These are phyloP conservation scores for Nitzschia sp. DNA, from an alignment of 108 stramenopile species.

Conservation along the genomic window DNA sequence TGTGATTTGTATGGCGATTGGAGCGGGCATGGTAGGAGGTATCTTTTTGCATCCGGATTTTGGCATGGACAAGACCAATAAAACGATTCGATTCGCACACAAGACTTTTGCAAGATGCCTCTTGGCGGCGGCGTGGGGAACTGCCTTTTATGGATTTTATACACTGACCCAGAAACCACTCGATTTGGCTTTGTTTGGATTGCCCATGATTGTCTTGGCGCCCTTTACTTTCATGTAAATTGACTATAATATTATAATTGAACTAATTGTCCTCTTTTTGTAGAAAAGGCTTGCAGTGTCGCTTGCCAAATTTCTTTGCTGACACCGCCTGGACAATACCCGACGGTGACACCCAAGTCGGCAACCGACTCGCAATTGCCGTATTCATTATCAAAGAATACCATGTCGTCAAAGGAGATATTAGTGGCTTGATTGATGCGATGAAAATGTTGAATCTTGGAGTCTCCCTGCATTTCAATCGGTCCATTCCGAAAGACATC, in stretches of 20 bases:
- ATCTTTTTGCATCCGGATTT: conserved; percentile 85
- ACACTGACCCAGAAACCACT: conserved; percentile 53
- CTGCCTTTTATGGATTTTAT: conserved; percentile 59
- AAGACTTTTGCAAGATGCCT: conserved; percentile 56
- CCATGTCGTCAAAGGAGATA: conserved; percentile 68
- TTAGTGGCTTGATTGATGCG: conserved; percentile 47
- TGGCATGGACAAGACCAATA: conserved; percentile 80
- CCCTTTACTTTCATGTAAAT: conserved; percentile 64
- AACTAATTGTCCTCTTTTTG: conserved; percentile 5
- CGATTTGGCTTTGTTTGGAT: conserved; percentile 52
- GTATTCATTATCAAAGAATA: conserved; percentile 87
- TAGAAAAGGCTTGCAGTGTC: conserved; percentile 28
- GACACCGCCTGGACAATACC: conserved; percentile 70
- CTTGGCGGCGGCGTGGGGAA: conserved; percentile 57
- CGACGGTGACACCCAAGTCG: conserved; percentile 69
- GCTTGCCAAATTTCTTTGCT: conserved; percentile 43
- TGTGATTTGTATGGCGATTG: conserved; percentile 39
- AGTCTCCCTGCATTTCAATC: conserved; percentile 56
- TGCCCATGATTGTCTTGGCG: conserved; percentile 59
- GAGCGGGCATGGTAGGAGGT: conserved; percentile 59
- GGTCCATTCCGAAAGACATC: conserved; percentile 45
- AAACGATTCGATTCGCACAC: conserved; percentile 62
- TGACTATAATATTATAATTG: not conserved
- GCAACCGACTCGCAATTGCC: conserved; percentile 70
- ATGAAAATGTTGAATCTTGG: conserved; percentile 65